These are phyloP conservation scores for Przewalskia tangutica DNA, from an alignment of 257 asterid genomes.

Conservation along the genomic window DNA sequence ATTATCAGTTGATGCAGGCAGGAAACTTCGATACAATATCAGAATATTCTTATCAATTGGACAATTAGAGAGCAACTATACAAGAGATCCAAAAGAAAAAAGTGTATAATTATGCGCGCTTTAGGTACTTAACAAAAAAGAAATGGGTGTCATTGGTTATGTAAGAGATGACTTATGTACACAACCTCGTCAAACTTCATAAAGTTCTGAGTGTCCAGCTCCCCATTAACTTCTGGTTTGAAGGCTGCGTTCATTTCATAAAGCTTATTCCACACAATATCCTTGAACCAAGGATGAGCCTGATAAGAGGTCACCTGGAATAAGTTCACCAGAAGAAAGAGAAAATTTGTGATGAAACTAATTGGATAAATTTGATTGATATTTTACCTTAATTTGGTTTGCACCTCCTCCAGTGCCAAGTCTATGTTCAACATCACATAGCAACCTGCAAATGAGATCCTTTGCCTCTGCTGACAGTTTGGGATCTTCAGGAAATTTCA, in stretches of 20 bases:
- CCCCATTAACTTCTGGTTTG: slow-evolving; percentile 26
- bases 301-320: background rate
- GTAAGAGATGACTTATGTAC: background rate
- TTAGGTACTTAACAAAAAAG: background rate
- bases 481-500: slow-evolving; percentile 30
- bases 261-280: slow-evolving; percentile 18
- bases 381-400: slow-evolving; percentile 25
- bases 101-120: background rate
- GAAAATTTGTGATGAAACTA: background rate
- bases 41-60: background rate
- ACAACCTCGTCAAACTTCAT: slow-evolving; percentile 26
- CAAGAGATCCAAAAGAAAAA: background rate
- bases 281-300: slow-evolving; percentile 27
- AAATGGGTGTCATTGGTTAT: background rate
- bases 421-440: slow-evolving; percentile 24
- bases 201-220: slow-evolving; percentile 26
- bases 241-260: slow-evolving; percentile 21
- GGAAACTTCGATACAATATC: background rate
- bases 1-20: background rate
- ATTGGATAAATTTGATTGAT: background rate
- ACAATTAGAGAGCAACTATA: background rate
- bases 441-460: slow-evolving; percentile 19
- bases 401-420: slow-evolving; percentile 26
- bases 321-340: slow-evolving; percentile 1
- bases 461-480: slow-evolving; percentile 22